phyloP scores from a whole-genome alignment of 805 yeast genomes.

The Saccharomycopsis vini region DNA sequence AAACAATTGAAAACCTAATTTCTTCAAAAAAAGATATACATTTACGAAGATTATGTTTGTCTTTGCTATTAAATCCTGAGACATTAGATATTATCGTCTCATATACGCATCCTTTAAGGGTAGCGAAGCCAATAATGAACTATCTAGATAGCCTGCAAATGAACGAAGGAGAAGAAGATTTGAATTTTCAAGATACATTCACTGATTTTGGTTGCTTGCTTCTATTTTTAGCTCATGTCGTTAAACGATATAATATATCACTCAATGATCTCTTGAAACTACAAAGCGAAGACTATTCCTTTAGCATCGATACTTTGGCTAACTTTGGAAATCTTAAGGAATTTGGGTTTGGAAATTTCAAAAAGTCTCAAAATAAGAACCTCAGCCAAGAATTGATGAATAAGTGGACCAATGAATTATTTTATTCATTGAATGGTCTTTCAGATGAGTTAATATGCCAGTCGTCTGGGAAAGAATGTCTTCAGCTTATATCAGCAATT shows the following conservation, averaged over 20 bases:
- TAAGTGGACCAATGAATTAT: conserved; percentile 75
- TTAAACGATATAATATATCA: conserved; percentile 31
- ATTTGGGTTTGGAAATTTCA: background rate
- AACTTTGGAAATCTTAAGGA: conserved; percentile 13
- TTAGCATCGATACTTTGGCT: conserved; percentile 10
- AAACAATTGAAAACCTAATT: conserved; percentile 30
- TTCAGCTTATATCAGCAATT: conserved; percentile 61
- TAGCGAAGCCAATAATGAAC: conserved; percentile 38
- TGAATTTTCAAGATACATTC: conserved; percentile 56
- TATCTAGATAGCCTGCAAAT: conserved; percentile 36
- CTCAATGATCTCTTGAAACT: conserved; percentile 21
- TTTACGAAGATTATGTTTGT: conserved; percentile 43
- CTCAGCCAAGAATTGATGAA: conserved; percentile 30
- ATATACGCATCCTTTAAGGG: conserved; percentile 34
- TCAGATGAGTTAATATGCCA: conserved; percentile 73
- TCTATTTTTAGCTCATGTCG: conserved; percentile 35
- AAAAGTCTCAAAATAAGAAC: background rate
- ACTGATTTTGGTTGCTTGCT: conserved; percentile 59
- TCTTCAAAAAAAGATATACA: conserved; percentile 33
- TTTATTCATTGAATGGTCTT: conserved; percentile 69
- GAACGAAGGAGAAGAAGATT: conserved; percentile 42
- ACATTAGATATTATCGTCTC: conserved; percentile 38
- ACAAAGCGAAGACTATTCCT: conserved; percentile 1
- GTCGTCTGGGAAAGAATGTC: conserved; percentile 57
- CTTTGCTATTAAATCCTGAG: conserved; percentile 36